These are phyloP conservation scores for Guyanaporus albipodus DNA, from an alignment of 768 basidiomycete genomes.

Conservation along the genomic window DNA sequence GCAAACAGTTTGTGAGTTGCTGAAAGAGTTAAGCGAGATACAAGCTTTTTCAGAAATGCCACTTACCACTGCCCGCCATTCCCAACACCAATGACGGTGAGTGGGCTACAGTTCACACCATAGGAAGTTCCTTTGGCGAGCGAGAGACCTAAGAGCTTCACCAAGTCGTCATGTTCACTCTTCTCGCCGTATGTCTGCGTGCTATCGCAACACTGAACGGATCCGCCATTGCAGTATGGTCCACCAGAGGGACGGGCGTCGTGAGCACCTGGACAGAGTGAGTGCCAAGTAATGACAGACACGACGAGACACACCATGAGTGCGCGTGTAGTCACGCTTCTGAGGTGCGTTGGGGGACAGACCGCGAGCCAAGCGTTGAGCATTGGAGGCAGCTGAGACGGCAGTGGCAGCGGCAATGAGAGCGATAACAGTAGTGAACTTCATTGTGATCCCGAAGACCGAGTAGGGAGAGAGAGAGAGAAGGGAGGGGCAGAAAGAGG, in stretches of 20 bases:
- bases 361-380: conserved; percentile 50
- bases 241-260: conserved; percentile 34
- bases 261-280: conserved; percentile 32
- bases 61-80: conserved; percentile 18
- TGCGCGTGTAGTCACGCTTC: conserved; percentile 31
- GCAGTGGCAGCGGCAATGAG: conserved; percentile 36
- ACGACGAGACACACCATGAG: conserved; percentile 27
- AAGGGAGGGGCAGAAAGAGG: neutral
- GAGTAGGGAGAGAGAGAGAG: neutral
- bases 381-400: conserved; percentile 49
- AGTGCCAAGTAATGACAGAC: neutral
- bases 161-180: neutral
- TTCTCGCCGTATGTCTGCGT: neutral
- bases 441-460: conserved; percentile 19
- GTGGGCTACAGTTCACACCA: conserved; percentile 33
- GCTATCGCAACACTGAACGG: conserved; percentile 19
- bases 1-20: conserved; percentile 37
- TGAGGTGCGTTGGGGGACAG: conserved; percentile 45
- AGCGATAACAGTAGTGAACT: conserved; percentile 31
- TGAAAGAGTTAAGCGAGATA: conserved; percentile 12
- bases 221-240: conserved; percentile 23
- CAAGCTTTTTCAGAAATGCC: rapidly evolving
- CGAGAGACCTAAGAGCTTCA: rapidly evolving
- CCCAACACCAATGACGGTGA: conserved; percentile 13
- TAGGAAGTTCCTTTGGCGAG: neutral